Evolutionary conservation across 768 basidiomycete species (phyloP).

Genomic region (Hygrocybe coccinea): DNA sequence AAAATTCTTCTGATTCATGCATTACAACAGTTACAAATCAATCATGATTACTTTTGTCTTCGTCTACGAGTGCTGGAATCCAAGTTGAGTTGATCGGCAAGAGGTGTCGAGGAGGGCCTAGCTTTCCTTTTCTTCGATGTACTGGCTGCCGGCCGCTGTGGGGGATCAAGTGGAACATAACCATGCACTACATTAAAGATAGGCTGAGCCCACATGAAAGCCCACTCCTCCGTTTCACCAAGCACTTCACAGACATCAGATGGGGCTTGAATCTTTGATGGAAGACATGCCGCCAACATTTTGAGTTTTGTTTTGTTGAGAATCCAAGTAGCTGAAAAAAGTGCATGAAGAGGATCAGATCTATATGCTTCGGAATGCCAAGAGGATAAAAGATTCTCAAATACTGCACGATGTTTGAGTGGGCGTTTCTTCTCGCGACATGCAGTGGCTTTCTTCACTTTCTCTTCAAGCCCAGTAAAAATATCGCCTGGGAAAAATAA

Average conservation of each 20-base stretch:
- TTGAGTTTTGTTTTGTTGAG: conserved; percentile 2
- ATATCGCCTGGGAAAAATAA: neutral
- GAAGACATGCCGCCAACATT: neutral
- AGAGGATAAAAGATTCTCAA: neutral
- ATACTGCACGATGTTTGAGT: neutral
- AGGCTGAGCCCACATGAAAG: neutral
- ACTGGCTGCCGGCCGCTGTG: neutral
- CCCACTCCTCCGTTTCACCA: neutral
- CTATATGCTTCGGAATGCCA: neutral
- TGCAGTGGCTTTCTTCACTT: neutral
- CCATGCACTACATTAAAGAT: neutral
- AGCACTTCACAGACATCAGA: neutral
- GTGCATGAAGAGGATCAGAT: neutral
- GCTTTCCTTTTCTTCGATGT: neutral
- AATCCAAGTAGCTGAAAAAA: conserved; percentile 3
- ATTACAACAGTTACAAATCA: neutral
- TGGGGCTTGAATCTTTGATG: neutral
- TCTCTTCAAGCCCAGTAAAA: neutral
- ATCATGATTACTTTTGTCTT: neutral
- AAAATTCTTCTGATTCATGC: neutral
- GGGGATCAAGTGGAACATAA: neutral
- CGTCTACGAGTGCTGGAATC: neutral
- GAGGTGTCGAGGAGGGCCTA: neutral
- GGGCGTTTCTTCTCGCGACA: neutral
- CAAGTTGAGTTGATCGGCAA: neutral